These are phyloP conservation scores for Ormosia semicastrata DNA, from an alignment of 306 rosid species.

Conservation along the genomic window DNA sequence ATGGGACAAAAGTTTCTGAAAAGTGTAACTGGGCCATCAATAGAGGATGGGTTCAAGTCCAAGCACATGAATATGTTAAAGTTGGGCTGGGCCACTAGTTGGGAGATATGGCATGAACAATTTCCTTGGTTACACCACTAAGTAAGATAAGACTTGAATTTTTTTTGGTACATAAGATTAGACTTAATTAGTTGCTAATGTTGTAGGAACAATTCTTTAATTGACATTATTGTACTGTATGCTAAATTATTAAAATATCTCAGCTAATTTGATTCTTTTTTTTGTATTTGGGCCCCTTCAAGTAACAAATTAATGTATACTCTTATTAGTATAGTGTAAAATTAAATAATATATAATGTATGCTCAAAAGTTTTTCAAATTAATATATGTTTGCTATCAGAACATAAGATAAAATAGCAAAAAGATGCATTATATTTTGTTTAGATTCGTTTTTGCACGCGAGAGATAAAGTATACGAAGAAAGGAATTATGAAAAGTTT, in stretches of 20 bases:
- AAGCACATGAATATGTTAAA: not conserved
- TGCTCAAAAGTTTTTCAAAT: too few species aligned
- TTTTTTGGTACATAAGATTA: not conserved
- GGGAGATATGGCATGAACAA: not conserved
- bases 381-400: too few species aligned
- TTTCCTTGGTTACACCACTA: not conserved
- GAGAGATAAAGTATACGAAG: constrained; percentile 40
- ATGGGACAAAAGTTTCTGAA: not conserved
- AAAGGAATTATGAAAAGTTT: constrained; percentile 53
- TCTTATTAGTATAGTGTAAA: not conserved
- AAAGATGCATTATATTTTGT: not conserved
- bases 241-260: not conserved
- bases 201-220: not conserved
- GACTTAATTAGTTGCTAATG: not conserved
- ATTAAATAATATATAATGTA: not conserved
- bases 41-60: not conserved
- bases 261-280: not conserved
- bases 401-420: not conserved
- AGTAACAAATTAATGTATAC: not conserved
- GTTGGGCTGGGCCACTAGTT: not conserved
- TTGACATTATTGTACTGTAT: not conserved
- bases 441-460: constrained; percentile 11
- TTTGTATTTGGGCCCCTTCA: not conserved
- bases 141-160: not conserved
- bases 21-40: not conserved